These are phyloP conservation scores for Colletotrichum spaethianum DNA, from an alignment of 2,329 filamentous ascomycete species.

Conservation along the genomic window DNA sequence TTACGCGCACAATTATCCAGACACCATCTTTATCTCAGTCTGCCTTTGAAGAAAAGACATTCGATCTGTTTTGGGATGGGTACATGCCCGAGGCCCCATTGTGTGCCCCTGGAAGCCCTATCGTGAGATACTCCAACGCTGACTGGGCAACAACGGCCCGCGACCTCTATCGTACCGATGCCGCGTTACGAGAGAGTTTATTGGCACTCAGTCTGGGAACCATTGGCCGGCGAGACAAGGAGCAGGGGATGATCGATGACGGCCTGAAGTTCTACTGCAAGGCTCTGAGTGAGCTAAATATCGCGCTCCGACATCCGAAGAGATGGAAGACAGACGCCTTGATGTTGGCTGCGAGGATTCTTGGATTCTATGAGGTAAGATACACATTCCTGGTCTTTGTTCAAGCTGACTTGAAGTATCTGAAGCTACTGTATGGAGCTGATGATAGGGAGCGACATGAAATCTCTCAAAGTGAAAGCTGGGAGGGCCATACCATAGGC, in stretches of 20 bases:
- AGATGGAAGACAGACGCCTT: constrained; percentile 36
- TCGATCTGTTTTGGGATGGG: constrained; percentile 41
- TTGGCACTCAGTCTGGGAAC: constrained; percentile 44
- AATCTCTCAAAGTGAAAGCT: constrained; percentile 41
- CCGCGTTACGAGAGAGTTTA: constrained; percentile 35
- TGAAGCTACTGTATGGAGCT: constrained; percentile 40
- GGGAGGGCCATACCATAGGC: constrained; percentile 41
- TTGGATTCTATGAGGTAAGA: constrained; percentile 45
- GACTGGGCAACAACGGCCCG: constrained; percentile 44
- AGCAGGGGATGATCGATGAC: constrained; percentile 42
- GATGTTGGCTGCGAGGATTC: constrained; percentile 34
- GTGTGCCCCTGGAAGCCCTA: constrained; percentile 4
- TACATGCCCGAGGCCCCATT: constrained; percentile 38
- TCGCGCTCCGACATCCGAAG: constrained; percentile 14
- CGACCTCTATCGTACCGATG: constrained; percentile 43
- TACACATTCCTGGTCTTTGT: not conserved
- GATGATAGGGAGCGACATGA: constrained; percentile 37
- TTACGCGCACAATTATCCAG: not conserved
- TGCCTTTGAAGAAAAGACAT: constrained; percentile 37
- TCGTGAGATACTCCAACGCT: constrained; percentile 27
- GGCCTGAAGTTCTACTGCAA: constrained; percentile 44
- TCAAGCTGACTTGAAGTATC: not conserved
- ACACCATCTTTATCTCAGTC: constrained; percentile 29
- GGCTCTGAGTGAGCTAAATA: constrained; percentile 39
- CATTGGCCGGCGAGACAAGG: constrained; percentile 41